Evolutionary conservation across 768 basidiomycete species (phyloP), one percentile per base, ranked within the genome.

Genomic region (Amanita jacksonii): DNA sequence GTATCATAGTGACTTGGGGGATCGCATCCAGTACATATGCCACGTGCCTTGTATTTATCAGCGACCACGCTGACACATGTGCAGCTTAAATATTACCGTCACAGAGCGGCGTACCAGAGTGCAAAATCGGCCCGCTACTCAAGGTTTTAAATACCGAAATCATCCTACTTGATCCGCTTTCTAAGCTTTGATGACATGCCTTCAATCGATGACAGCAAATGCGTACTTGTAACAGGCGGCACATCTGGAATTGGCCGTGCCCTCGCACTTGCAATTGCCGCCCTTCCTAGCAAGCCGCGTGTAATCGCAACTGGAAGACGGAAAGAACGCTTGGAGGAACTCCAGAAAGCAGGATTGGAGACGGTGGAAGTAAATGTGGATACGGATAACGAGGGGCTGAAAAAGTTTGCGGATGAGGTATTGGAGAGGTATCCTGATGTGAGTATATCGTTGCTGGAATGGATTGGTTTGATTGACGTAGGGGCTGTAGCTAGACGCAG

Each of bases 401-500:
- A 69, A 53, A 54, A 53, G 30, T 68, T 67, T 32, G 66, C 70
- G 6, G 58, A 68, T 6, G 53, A 60, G 6, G 53, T 74, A 19
- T 38, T 75, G n/a, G 48, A 61, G 3, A 62, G 64, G 32, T 51
- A 51, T 27, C 50, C 47, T 25, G 43, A 51, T 18, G 50, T 51
- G 15, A 32, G 50, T 48, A 30, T 6, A 45, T 27, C 22, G 13
- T 23, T 7, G 3, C 9, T 30, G 27, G 18, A 10, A 25, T 22
- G 18, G 41, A 2, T 16, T 41, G 13, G 25, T n/a, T 13, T 8
- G 20, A 22, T 31, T 28, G 32, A 38, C 23, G n/a, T n/a, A n/a
- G n/a, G n/a, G n/a, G n/a, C n/a, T n/a, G n/a, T 49, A 80, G 79
- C 57, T 79, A 25, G 78, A 81, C 53, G 66, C 74, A 0, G 59